Evolutionary conservation across 805 yeast genomes (phyloP), one percentile per base, ranked within the genome.

Genomic region (Teunomyces atbi): DNA sequence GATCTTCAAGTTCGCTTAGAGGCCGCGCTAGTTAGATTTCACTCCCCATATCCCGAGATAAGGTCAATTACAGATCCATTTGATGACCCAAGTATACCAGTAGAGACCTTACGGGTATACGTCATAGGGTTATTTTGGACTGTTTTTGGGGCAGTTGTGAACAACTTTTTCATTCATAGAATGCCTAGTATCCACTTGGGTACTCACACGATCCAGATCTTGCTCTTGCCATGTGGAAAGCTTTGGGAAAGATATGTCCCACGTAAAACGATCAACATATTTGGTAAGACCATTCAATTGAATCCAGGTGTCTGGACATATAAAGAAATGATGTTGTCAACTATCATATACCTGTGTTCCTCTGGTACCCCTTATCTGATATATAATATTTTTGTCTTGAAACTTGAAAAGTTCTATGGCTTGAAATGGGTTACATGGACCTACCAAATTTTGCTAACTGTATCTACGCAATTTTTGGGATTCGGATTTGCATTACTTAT

Each of bases 401-500:
- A 71, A 45, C 51, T 71, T 23, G 76, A 70, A 35, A 58, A 60
- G 36, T 72, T 72, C 48, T 72, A 72, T 51, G 74, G 73, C 3
- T 58, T 71, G 36, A 62, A 67, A 38, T 72, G 77, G 77, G 74
- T 69, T 28, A 51, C 65, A 12, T 73, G 77, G 60, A 77, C 81
- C 1, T 84, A 74, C 60, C 83, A 81, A 61, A 52, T 82, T 11
- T 53, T 81, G 29, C 66, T 83, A 28, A 64, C 78, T 1, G 51
- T 82, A 3, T 73, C 84, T 2, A 73, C 86, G 1, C 84, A 82
- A 57, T 79, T 78, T 50, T 64, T 84, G 52, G 90, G 89, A 19
- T 78, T 81, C 56, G 83, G 86, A 1, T 75, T 84, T 59, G 87
- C 89, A 5, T 84, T 86, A 42, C 56, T 83, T 16, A 73, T 82